A percentile compares a stretch with the other conserved stretches of the same genome.
Evolutionary conservation across 2,329 filamentous ascomycete genomes (phyloP).

Genomic region (Neurospora crassa): DNA sequence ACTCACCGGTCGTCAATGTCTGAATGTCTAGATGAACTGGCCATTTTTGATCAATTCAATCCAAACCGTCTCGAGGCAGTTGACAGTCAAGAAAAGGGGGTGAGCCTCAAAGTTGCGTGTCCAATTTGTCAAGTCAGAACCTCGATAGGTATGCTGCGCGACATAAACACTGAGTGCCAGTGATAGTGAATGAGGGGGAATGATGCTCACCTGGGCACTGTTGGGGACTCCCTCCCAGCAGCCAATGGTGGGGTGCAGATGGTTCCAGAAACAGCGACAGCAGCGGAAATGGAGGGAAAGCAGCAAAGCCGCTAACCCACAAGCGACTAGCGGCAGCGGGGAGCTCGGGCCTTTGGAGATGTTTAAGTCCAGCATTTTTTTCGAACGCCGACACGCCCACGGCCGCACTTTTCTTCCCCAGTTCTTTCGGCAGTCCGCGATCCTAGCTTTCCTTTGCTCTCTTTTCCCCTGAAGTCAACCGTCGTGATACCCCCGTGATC

Average conservation of each 20-base stretch:
- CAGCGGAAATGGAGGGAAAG: constrained; percentile 3
- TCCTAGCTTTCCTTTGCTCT: constrained; percentile 1
- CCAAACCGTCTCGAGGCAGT: not conserved
- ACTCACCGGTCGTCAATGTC: not conserved
- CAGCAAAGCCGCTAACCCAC: constrained; percentile 10
- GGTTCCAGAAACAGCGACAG: constrained; percentile 18
- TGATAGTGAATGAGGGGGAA: not conserved
- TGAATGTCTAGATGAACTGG: not conserved
- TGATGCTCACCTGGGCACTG: not conserved
- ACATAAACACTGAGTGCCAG: not conserved
- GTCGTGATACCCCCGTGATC: constrained; percentile 18
- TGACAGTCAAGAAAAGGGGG: not conserved
- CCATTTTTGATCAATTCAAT: not conserved
- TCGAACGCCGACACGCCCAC: constrained; percentile 5
- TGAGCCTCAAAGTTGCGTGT: not conserved
- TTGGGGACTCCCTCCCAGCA: not conserved
- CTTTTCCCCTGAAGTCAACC: constrained; percentile 3
- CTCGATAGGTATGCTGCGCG: not conserved
- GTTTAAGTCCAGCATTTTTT: constrained; percentile 15
- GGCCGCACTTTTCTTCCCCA: constrained; percentile 7
- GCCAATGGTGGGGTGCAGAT: constrained; percentile 14
- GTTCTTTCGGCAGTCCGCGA: constrained; percentile 6
- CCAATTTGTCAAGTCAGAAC: not conserved
- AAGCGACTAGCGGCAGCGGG: constrained; percentile 10
- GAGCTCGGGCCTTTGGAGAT: constrained; percentile 18